Evolutionary conservation across 2,329 filamentous ascomycete genomes (phyloP).

Genomic region (Aspergillus felis): DNA sequence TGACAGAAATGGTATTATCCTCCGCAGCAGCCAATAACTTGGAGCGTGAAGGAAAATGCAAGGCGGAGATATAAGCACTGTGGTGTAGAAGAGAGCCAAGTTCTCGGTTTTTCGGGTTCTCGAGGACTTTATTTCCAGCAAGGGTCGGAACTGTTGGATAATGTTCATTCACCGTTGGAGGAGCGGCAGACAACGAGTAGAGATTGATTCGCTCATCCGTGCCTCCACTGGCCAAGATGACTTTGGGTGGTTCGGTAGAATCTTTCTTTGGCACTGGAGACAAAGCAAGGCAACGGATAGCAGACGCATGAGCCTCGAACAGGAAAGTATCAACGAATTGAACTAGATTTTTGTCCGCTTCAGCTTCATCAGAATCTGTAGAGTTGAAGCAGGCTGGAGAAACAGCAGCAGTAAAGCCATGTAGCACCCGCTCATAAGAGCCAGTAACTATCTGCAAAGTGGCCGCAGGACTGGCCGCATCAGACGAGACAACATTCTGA

Average conservation of each 20-base stretch:
- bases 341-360: constrained; percentile 37
- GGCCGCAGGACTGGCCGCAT: constrained; percentile 34
- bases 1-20: constrained; percentile 87
- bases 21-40: constrained; percentile 87
- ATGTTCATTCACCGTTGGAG: constrained; percentile 53
- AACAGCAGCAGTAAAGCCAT: constrained; percentile 80
- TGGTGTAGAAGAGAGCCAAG: constrained; percentile 86
- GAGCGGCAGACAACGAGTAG: constrained; percentile 76
- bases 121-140: constrained; percentile 67
- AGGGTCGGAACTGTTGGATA: constrained; percentile 63
- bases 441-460: constrained; percentile 88
- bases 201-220: constrained; percentile 95
- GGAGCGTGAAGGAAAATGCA: constrained; percentile 77
- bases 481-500: constrained; percentile 13
- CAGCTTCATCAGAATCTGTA: constrained; percentile 19
- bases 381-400: constrained; percentile 32
- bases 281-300: constrained; percentile 82
- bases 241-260: constrained; percentile 64
- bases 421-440: constrained; percentile 89
- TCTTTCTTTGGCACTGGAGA: constrained; percentile 65
- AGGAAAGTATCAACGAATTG: constrained; percentile 90
- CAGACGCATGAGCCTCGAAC: constrained; percentile 87
- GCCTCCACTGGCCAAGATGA: constrained; percentile 84
- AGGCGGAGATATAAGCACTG: constrained; percentile 70
- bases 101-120: constrained; percentile 84